Evolutionary conservation across 106 monocot species (phyloP), one percentile per base, ranked within the genome.

Genomic region (Allium sativum): DNA sequence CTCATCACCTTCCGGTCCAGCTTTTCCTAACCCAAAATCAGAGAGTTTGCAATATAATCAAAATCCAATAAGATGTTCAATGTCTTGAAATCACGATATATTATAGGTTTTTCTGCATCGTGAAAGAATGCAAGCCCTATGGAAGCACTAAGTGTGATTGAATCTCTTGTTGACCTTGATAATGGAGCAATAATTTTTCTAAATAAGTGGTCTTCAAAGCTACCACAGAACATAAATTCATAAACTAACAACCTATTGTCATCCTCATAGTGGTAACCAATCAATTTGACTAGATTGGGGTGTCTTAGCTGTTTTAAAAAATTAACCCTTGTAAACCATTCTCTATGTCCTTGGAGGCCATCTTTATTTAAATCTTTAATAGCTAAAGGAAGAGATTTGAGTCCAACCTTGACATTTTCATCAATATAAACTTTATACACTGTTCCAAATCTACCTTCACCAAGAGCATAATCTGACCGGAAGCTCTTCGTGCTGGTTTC

Each of bases 401-500:
- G 76, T 12, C 89, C 93, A 43, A 85, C 86, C 56, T 89, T 80
- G 42, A 93, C 89, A 79, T 89, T 89, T 65, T 93, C 93, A 67
- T 86, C 84, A 61, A 93, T 93, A 62, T 89, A 93, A 48, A 89
- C 93, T 69, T 93, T 93, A 73, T 85, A 93, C 20, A 93, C 93
- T 3, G 89, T 93, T 10, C 93, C 93, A 65, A 93, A 93, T 12
- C 93, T 89, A 31, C 93, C 93, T 78, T 89, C 89, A 52, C 93
- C 92, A 60, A 93, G 89, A 59, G 89, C 80, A 76, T 93, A 93
- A 68, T 89, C 93, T 0, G 89, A 67, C 18, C 93, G 82, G 67
- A 93, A 93, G 76, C 85, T 89, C 67, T 89, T 93, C 46, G 93
- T 93, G 18, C 89, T 93, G 0, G 89, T 93, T 70, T 93, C 93